Evolutionary conservation across 208 protist genomes (phyloP), one percentile per base, ranked within the genome.

Genomic region (Trypanosoma platydactyli): DNA sequence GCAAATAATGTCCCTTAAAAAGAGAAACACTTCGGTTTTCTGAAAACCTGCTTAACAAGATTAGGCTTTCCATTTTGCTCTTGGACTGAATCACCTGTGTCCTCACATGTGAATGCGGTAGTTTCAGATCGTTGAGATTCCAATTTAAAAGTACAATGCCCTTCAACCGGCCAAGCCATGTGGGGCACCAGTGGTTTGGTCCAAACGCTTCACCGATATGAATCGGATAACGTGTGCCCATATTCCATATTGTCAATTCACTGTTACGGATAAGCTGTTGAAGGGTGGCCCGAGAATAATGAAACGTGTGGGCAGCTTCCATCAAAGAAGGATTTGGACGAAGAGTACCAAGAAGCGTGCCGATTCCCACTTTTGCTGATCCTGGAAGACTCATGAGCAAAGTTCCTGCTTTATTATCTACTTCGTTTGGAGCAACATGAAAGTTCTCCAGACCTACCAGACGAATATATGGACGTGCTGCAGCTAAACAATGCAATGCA

Each of bases 141-240:
- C 82, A 92, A 71, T 92, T 77, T 27, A 92, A 68, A 42, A 88
- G 53, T 46, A 92, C 68, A 22, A 89, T 73, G 16, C 80, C 86
- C 13, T 71, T 64, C 42, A 92, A 46, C 1, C 42, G 48, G 25
- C 64, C 73, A 16, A 87, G 46, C 0, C 61, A 71, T 13, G 76
- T 78, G 0, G 86, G 86, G 42, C 50, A 66, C 80, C 80, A 92
- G 30, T 50, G 52, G 42, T 59, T 38, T 6, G 38, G 20, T 18
- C 62, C 48, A 64, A 64, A 77, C n/a, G 80, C 69, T 57, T 82
- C 68, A 24, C 61, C 45, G 20, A 92, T 67, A 15, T 81, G 52
- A 46, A 89, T 54, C 15, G 25, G 53, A 58, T 79, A 80, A 15
- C 58, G 30, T 44, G 71, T 22, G 25, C 60, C 68, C 82, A 92